phyloP scores from a whole-genome alignment of 2,329 filamentous ascomycete species.

The Aspergillus pseudoterreus region DNA sequence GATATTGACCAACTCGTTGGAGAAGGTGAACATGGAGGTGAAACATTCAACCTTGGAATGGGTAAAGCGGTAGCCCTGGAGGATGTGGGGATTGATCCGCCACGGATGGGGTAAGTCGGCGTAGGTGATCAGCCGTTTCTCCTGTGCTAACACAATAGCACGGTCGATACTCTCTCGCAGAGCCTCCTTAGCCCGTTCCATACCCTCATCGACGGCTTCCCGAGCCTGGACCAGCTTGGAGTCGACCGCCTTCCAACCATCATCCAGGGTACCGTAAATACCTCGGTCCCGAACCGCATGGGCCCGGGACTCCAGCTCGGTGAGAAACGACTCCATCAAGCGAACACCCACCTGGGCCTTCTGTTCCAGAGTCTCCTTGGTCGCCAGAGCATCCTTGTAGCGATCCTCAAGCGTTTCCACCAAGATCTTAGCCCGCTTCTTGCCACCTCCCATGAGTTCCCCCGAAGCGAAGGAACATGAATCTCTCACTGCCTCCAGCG shows the following conservation, averaged over 20 bases:
- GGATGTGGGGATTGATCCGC: constrained; percentile 92
- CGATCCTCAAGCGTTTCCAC: constrained; percentile 86
- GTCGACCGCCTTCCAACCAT: constrained; percentile 76
- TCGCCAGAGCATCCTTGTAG: constrained; percentile 80
- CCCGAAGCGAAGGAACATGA: constrained; percentile 87
- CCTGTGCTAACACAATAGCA: constrained; percentile 70
- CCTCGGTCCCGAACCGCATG: constrained; percentile 76
- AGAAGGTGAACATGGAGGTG: constrained; percentile 74
- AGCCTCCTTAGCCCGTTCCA: constrained; percentile 75
- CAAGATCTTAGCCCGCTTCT: constrained; percentile 78
- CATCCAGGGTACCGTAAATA: constrained; percentile 72
- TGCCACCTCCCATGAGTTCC: constrained; percentile 82
- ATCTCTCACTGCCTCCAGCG: constrained; percentile 79
- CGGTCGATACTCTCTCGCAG: constrained; percentile 80
- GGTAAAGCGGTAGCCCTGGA: constrained; percentile 86
- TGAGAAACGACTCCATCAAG: constrained; percentile 78
- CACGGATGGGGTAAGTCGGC: constrained; percentile 87
- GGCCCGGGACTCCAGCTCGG: constrained; percentile 78
- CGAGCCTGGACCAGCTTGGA: constrained; percentile 70
- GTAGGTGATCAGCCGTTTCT: constrained; percentile 81
- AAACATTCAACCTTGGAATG: constrained; percentile 89
- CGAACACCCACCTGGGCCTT: constrained; percentile 86
- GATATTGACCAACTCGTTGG: constrained; percentile 95
- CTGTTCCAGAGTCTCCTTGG: constrained; percentile 82
- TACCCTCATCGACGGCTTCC: constrained; percentile 73